These are phyloP conservation scores for Auricularia heimuer DNA, from an alignment of 768 basidiomycete genomes.

Conservation along the genomic window DNA sequence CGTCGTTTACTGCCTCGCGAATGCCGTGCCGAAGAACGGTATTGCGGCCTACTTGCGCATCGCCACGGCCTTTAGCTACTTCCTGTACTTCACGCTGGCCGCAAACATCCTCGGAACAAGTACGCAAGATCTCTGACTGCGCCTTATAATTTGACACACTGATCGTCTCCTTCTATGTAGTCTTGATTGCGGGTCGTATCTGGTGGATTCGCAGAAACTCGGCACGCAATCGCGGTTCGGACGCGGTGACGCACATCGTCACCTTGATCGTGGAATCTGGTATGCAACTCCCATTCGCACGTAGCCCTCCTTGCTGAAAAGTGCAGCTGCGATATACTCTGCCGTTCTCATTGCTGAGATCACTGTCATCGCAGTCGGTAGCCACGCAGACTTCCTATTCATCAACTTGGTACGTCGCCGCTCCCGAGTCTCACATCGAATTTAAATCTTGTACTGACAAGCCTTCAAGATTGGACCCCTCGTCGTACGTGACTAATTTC, in stretches of 20 bases:
- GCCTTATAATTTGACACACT: neutral
- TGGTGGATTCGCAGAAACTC: neutral
- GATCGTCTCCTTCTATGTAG: neutral
- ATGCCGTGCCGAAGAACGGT: conserved; percentile 1
- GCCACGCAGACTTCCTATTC: neutral
- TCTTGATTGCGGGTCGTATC: neutral
- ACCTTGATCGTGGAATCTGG: neutral
- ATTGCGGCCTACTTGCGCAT: neutral
- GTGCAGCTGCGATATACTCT: neutral
- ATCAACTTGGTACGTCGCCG: neutral
- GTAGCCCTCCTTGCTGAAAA: neutral
- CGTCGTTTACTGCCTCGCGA: neutral
- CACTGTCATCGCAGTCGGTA: neutral
- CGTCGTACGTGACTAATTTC: neutral
- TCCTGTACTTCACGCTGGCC: neutral
- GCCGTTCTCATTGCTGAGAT: conserved; percentile 1
- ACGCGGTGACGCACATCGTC: conserved; percentile 1
- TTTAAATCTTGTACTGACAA: neutral
- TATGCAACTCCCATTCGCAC: neutral
- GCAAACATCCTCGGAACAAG: neutral
- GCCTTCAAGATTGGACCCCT: neutral
- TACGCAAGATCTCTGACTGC: neutral
- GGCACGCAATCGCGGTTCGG: neutral
- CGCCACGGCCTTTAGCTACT: neutral
- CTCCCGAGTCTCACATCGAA: neutral